Evolutionary conservation across 257 asterid genomes (phyloP).

Genomic region (Solanum chmielewskii): DNA sequence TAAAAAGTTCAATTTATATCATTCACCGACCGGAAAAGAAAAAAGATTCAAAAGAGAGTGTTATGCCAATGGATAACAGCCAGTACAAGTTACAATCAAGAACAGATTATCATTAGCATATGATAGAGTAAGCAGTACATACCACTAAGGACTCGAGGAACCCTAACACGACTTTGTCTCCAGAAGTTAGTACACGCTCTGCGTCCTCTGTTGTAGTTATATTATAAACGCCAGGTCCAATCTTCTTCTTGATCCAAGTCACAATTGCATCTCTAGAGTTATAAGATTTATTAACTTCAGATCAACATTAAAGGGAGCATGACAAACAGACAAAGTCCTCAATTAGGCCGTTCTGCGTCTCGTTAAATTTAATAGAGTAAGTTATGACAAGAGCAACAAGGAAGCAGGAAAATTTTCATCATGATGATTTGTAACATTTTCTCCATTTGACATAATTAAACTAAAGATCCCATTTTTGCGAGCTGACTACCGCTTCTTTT

Average conservation of each 20-base stretch:
- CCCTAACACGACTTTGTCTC: conserved; percentile 52
- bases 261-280: conserved; percentile 70
- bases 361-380: not conserved
- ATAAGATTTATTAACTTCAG: not conserved
- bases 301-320: not conserved
- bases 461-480: not conserved
- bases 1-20: not conserved
- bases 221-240: conserved; percentile 55
- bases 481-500: not conserved
- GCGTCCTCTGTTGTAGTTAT: conserved; percentile 66
- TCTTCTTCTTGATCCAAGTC: conserved; percentile 85
- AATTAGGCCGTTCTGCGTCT: not conserved
- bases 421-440: not conserved
- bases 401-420: not conserved
- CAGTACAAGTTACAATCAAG: not conserved
- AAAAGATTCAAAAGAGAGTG: not conserved
- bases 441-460: not conserved
- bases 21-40: not conserved
- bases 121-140: conserved; percentile 8
- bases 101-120: not conserved
- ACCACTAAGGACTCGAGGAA: conserved; percentile 74
- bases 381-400: not conserved
- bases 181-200: conserved; percentile 48
- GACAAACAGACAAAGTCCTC: not conserved
- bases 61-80: not conserved